A percentile compares a stretch with the other conserved stretches of the same genome.
Conservation (phyloP, 495 filamentous ascomycete genomes). For the Pseudevernia furfuracea region DNA sequence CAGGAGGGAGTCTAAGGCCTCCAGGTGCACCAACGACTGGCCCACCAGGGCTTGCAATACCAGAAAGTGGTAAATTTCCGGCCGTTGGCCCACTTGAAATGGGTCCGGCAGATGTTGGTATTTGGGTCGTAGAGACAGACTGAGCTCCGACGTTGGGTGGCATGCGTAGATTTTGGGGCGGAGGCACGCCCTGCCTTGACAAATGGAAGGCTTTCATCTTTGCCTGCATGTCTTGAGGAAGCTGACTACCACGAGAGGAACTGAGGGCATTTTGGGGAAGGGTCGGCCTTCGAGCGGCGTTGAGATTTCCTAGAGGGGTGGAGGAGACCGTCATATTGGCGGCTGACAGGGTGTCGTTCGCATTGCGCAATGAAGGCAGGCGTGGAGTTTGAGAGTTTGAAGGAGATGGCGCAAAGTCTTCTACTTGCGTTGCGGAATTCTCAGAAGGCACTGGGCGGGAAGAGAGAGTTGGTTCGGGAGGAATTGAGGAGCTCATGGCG, state of each 20-base stretch:
- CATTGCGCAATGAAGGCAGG: constrained; percentile 25
- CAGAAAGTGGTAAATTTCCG: constrained; percentile 10
- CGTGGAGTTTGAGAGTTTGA: constrained; percentile 19
- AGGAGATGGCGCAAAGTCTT: constrained; percentile 27
- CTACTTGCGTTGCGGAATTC: constrained; percentile 20
- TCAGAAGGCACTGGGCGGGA: neutral
- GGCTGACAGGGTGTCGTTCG: constrained; percentile 41
- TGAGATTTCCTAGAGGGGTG: constrained; percentile 71
- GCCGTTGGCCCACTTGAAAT: constrained; percentile 17
- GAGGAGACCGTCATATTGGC: constrained; percentile 63
- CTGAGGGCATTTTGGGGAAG: constrained; percentile 48
- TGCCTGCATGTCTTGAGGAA: constrained; percentile 74
- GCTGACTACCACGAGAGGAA: constrained; percentile 43
- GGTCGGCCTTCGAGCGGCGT: constrained; percentile 62
- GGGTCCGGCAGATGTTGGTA: constrained; percentile 30
- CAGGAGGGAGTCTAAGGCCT: constrained; percentile 35
- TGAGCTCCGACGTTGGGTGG: constrained; percentile 13
- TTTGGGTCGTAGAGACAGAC: constrained; percentile 33
- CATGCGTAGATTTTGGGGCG: constrained; percentile 28
- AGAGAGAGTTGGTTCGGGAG: constrained; percentile 5
- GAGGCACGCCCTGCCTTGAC: constrained; percentile 51
- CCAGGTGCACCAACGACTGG: constrained; percentile 34
- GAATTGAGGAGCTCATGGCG: constrained; percentile 11
- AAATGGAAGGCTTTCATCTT: constrained; percentile 73
- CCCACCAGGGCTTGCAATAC: constrained; percentile 25